Base-by-base conservation (phyloP, 1,139 yeast species). In the Geotrichum aggregatum region DNA sequence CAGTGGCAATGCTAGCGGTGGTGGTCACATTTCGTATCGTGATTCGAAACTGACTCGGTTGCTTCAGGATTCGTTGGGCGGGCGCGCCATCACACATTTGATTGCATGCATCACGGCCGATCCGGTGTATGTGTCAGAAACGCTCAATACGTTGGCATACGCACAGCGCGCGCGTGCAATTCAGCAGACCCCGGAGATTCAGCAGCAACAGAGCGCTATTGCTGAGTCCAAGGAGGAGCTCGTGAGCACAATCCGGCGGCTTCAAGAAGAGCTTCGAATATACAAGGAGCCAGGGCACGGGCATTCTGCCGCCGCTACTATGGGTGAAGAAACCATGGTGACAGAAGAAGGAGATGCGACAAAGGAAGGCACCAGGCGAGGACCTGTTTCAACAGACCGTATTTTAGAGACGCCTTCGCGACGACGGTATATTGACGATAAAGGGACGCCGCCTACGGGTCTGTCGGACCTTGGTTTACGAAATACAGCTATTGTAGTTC, bases 91-190 rank as follows among this genome's bases (percentile, higher is more conserved):
- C 59, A 87, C 95, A 0, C 76, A 84, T 21, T 74, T 87, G 56
- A 47, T 88, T 91, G 16, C 82, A 88, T 58, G 85, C 91, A 11
- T 88, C 10, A 86, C 75, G 91, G 43, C 91, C 97, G 66, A 91
- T 97, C 0, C 30, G 11, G 21, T 28, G 6, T 77, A 84, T 2
- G 73, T 77, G 84, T 77, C 87, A 0, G 98, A 91, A 65, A 88
- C 98, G 0, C 76, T 83, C 48, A 88, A 88, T 63, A 91, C 98
- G 0, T 73, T 92, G 35, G 71, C 98, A 52, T 92, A 91, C 71
- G 98, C 97, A 0, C 87, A 96, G 0, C 75, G 97, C 55, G 98
- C 98, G 0, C 89, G 88, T 63, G 89, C 89, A 65, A 82, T 89
- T 49, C 77, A 82, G 8, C 77, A 88, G 58, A 77, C 75, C 52